Evolutionary conservation across 805 yeast species (phyloP), one percentile per base, ranked within the genome.

Genomic region (Candida silvicultrix): DNA sequence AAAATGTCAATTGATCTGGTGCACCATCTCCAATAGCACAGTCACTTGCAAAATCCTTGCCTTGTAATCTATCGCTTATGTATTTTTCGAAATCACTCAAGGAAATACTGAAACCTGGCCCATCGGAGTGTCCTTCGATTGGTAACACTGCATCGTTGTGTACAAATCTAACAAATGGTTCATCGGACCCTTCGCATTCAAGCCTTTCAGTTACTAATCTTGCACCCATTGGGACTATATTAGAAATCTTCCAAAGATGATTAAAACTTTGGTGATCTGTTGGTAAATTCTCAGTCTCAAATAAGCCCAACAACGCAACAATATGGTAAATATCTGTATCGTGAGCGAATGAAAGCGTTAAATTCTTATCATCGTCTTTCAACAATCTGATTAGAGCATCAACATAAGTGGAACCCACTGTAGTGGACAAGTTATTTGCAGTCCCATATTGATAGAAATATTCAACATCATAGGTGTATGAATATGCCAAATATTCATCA

Each of bases 191-290:
- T 9, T 41, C 38, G 56, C 79, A 75, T 38, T 49, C 51, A 40
- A 75, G 54, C 47, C 75, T 66, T 58, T 78, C 83, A 32, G 74
- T 50, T 15, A 71, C 61, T 12, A 73, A 55, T 45, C 75, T 65
- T 2, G 73, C 73, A 12, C 79, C 81, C 80, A 74, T 75, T 39
- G 82, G 82, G 16, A 68, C 69, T 43, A 76, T 54, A 47, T 76
- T 73, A 1, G 69, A 64, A 47, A 59, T 64, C 58, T 66, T 68
- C 67, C 76, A 80, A n/a, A 69, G 64, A 46, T 70, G 62, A 41
- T 71, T 68, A 60, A 78, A 75, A 20, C 65, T 64, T 43, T 72
- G 66, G 44, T 64, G 60, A 51, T 69, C 72, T 16, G 63, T 53
- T 6, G 80, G 72, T 49, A 77, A 62, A 41, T 61, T 60, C n/a